Percentiles rank a stretch among this genome's conserved stretches.
Evolutionary conservation across 108 stramenopile genomes (phyloP).

Genomic region (Conticribra guillardii): DNA sequence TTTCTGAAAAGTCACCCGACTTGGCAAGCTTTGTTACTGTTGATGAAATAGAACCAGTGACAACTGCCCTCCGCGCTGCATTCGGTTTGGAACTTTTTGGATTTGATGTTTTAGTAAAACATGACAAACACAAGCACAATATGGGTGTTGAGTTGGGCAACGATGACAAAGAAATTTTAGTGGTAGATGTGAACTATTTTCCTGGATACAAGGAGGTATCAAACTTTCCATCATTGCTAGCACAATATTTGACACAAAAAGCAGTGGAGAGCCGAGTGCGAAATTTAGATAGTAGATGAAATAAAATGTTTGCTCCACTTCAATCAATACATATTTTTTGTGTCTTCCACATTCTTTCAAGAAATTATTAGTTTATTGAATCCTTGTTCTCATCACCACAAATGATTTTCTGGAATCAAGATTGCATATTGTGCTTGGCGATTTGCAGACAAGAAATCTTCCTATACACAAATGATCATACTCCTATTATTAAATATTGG

Average conservation of each 20-base stretch:
- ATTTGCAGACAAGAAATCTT: too few species aligned
- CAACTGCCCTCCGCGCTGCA: conserved; percentile 63
- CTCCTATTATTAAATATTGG: too few species aligned
- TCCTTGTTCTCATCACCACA: too few species aligned
- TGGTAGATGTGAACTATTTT: conserved; percentile 91
- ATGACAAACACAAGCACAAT: conserved; percentile 19
- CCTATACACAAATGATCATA: too few species aligned
- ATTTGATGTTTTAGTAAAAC: conserved; percentile 78
- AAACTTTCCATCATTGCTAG: conserved; percentile 77
- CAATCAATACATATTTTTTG: too few species aligned
- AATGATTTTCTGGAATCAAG: too few species aligned
- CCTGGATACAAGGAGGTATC: conserved; percentile 91
- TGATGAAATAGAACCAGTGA: conserved; percentile 79
- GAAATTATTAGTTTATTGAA: too few species aligned
- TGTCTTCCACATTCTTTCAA: too few species aligned
- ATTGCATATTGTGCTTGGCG: too few species aligned
- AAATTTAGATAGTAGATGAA: too few species aligned
- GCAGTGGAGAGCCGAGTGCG: conserved; percentile 52
- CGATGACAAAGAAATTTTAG: conserved; percentile 51
- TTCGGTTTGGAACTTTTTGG: conserved; percentile 89
- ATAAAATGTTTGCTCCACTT: too few species aligned
- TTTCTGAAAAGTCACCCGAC: too few species aligned
- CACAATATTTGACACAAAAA: conserved; percentile 77
- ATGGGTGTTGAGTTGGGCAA: conserved; percentile 5
- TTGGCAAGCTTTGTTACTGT: conserved; percentile 51